These are phyloP conservation scores for Debaryomyces sp. DNA, from an alignment of 1,139 yeast genomes.

Conservation along the genomic window DNA sequence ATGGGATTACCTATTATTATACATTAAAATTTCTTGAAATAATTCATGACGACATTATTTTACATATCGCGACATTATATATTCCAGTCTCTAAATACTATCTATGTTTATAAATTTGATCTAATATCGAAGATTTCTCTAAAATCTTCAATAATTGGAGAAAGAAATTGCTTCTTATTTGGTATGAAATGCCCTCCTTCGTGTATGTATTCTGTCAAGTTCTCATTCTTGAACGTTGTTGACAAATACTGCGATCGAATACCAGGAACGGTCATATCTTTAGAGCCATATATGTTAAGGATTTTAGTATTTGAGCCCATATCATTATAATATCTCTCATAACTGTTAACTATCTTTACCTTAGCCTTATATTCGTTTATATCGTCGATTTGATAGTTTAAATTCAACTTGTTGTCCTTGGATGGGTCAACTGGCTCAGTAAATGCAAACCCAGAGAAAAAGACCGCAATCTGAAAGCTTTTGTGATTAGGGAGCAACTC, in stretches of 20 bases:
- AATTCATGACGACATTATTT: background rate
- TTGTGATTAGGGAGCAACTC: conserved; percentile 43
- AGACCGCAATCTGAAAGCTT: conserved; percentile 48
- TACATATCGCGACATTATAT: background rate
- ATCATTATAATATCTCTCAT: conserved; percentile 21
- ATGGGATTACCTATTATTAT: background rate
- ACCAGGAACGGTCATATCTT: conserved; percentile 38
- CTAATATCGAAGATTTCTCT: conserved; percentile 19
- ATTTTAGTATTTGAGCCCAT: conserved; percentile 24
- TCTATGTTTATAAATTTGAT: conserved; percentile 16
- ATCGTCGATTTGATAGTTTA: conserved; percentile 24
- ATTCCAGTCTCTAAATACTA: background rate
- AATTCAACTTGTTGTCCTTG: conserved; percentile 18
- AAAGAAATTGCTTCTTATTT: conserved; percentile 29
- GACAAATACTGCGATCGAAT: conserved; percentile 32
- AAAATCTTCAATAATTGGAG: conserved; percentile 29
- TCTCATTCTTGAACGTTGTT: conserved; percentile 18
- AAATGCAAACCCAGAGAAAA: conserved; percentile 60
- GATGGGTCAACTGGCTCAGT: conserved; percentile 36
- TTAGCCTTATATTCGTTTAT: conserved; percentile 21
- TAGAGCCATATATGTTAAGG: conserved; percentile 33
- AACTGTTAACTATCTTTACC: conserved; percentile 21
- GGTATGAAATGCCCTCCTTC: conserved; percentile 48
- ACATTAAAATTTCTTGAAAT: background rate
- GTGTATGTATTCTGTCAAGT: conserved; percentile 26